Base-by-base conservation (phyloP, 192 early-diverging fungal species). In the Linnemannia exigua region DNA sequence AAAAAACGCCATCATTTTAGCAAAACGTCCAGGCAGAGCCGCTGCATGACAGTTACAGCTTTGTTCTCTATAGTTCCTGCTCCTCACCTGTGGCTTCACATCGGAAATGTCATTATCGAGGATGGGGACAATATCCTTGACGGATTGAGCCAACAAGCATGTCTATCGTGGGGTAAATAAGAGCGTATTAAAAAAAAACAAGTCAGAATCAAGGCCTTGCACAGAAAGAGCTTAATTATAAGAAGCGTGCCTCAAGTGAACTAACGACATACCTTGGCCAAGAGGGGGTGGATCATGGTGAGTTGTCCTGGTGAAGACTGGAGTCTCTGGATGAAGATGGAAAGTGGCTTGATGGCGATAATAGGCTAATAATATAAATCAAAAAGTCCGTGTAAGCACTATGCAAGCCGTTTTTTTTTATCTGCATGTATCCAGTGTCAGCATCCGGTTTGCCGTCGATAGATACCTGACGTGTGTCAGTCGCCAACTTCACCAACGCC, bases 31-130 rank as follows among this genome's bases (percentile, higher is more conserved):
- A 47, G 5, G 2, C 17, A 46, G 63, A 71, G 47, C 5, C 19
- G 20, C 38, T 33, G 35, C 41, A 47, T 67, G 20, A 47, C 4
- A 25, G 22, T 37, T 35, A 11, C 41, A 44, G n/a, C 17, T 66
- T 46, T 17, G 9, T 11, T 37, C 25, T 7, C 54, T 1, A 37
- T 51, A 66, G 8, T 36, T 61, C 44, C n/a, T 70, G 36, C 31
- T 33, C 74, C 72, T 70, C 74, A 91, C 91, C 80, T 58, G 17
- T 25, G 87, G 75, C 31, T 93, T 88, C 25, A 93, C 87, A 37
- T 91, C 87, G 17, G 88, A 87, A 38, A 93, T 91, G 68, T 91
- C 90, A 22, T 76, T 81, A 38, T 93, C 79, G 15, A 93, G 76
- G 28, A 93, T 89, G 35, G 81, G 84, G 1, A 91, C 35, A 31